A percentile compares a stretch with the other conserved stretches of the same genome.
phyloP scores from a whole-genome alignment of 2,329 filamentous ascomycete species.

The Exserohilum turcica region DNA sequence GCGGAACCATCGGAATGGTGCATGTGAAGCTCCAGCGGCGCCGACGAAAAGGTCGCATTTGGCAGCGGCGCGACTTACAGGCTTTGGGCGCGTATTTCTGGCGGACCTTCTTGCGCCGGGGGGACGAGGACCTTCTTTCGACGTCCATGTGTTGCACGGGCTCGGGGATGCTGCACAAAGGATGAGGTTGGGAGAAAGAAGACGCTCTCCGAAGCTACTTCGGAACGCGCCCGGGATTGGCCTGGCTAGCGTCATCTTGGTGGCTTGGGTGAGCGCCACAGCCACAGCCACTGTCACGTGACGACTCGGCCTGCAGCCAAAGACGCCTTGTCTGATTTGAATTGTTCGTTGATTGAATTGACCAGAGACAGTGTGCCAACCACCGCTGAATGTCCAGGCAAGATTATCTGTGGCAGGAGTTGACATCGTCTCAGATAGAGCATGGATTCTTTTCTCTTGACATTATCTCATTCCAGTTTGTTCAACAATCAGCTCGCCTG shows the following conservation, averaged over 20 bases:
- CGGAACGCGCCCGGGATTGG: slow-evolving; percentile 26
- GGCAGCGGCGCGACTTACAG: slow-evolving; percentile 32
- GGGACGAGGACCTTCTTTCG: slow-evolving; percentile 31
- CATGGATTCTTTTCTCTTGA: no score
- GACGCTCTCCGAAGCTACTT: slow-evolving; percentile 13
- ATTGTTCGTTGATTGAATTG: no score
- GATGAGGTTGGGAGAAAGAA: slow-evolving; percentile 22
- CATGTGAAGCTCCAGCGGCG: slow-evolving; percentile 4
- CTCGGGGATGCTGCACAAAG: slow-evolving; percentile 31
- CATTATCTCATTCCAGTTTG: no score
- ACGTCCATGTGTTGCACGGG: slow-evolving; percentile 24
- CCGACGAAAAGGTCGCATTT: not conserved
- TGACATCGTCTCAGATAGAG: no score
- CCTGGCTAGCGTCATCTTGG: slow-evolving; percentile 5
- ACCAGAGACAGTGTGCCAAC: no score
- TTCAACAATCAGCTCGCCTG: no score
- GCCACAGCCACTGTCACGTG: no score
- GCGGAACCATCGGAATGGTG: slow-evolving; percentile 38
- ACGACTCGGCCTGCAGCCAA: no score
- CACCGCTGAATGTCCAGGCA: no score
- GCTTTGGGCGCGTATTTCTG: slow-evolving; percentile 46
- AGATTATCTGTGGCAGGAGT: no score
- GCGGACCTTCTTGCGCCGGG: slow-evolving; percentile 45
- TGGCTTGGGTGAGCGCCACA: no score
- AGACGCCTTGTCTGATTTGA: no score